Base-by-base conservation (phyloP, 208 protist species). In the Tritrichomonas foetus region DNA sequence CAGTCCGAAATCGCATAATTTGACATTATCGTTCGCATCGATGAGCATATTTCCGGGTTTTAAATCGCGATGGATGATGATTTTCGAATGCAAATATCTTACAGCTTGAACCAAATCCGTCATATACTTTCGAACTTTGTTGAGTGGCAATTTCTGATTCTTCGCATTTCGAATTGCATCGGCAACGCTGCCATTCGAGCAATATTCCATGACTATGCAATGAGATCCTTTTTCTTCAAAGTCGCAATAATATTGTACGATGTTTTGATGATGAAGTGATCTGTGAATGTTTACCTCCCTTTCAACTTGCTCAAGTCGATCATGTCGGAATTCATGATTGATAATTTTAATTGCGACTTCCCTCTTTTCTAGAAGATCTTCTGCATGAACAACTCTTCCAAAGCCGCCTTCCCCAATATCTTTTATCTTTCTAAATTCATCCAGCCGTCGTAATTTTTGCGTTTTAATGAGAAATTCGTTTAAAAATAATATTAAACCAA, bases 171-270 rank as follows among this genome's bases (percentile, higher is more conserved):
- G n/a, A 0, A 53, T 49, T 8, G 27, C 25, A 16, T 89, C 47
- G 8, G 33, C 33, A 57, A 89, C 16, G 39, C 13, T n/a, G 13
- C 78, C 78, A 89, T 89, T 89, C 11, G 78, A 47, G 30, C 78
- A 89, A 89, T 61, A 89, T 89, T 89, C 78, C 78, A 89, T 89
- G 8, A 89, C 78, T 39, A 89, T 89, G 47, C 30, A 55, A 20
- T 11, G 25, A 57, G 8, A 25, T n/a, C 25, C 41, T 39, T 57
- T 22, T 53, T 89, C 47, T 57, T 44, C 25, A n/a, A 57, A 89
- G 16, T 44, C 27, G 27, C 47, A 25, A 47, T 55, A 50, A 57
- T 57, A 57, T 36, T 89, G 44, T 39, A 89, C 78, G 36, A 89
- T 89, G 57, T 89, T 89, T 53, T 16, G 16, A 27, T 89, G 78